Percentiles rank a stretch among this genome's conserved stretches.
phyloP scores from a whole-genome alignment of 768 basidiomycete genomes.

The Xerocomus brunneocitrinus region DNA sequence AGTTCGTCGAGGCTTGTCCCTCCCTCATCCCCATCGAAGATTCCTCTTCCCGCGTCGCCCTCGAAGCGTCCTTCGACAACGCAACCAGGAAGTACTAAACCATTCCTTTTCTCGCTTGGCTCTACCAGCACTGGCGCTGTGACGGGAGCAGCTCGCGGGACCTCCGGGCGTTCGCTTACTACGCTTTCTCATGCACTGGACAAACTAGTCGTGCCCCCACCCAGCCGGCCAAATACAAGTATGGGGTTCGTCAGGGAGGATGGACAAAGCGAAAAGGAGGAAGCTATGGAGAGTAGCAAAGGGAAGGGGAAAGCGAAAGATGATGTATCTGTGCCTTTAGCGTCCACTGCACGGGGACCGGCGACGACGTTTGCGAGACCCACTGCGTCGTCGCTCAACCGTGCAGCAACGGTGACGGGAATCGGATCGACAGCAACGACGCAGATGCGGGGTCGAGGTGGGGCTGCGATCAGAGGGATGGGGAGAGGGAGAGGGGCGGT shows the following conservation, averaged over 20 bases:
- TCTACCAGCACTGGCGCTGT: background rate
- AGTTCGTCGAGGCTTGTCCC: slow-evolving; percentile 5
- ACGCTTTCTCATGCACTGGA: slow-evolving; percentile 66
- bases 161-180: slow-evolving; percentile 44
- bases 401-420: slow-evolving; percentile 16
- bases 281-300: slow-evolving; percentile 1
- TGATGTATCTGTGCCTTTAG: slow-evolving; percentile 15
- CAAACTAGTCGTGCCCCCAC: slow-evolving; percentile 63
- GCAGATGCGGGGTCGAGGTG: slow-evolving; percentile 5
- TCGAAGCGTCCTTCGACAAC: slow-evolving; percentile 11
- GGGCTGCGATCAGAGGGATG: background rate
- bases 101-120: slow-evolving; percentile 6
- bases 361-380: slow-evolving; percentile 23
- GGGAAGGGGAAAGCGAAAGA: slow-evolving; percentile 23
- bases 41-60: slow-evolving; percentile 23
- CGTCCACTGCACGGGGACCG: background rate
- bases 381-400: slow-evolving; percentile 30
- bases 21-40: slow-evolving; percentile 26
- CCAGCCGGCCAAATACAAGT: slow-evolving; percentile 62
- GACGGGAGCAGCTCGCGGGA: background rate
- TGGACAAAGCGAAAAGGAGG: background rate
- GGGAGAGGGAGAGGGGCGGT: slow-evolving; percentile 9
- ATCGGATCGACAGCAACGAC: slow-evolving; percentile 3
- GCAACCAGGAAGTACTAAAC: slow-evolving; percentile 5
- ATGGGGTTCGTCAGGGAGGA: slow-evolving; percentile 53